A percentile compares a stretch with the other conserved stretches of the same genome.
Evolutionary conservation across 1,284 basidiomycete genomes (phyloP).

Genomic region (Hortiboletus rubellus): DNA sequence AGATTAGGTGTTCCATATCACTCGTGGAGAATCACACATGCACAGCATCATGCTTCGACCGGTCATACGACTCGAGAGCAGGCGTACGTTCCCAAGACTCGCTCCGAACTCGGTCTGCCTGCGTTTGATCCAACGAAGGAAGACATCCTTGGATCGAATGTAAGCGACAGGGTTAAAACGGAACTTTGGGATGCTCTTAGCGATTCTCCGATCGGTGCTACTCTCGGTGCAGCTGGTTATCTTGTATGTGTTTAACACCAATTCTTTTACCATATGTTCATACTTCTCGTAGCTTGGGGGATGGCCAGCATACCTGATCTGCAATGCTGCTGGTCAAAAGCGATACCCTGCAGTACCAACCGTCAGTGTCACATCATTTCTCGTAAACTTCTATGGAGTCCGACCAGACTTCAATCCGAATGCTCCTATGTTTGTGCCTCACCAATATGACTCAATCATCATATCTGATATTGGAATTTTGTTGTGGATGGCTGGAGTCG

Average conservation of each 20-base stretch:
- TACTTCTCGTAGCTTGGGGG: slow-evolving; percentile 60
- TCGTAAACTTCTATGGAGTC: not conserved
- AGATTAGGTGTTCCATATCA: slow-evolving; percentile 96
- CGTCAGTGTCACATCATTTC: slow-evolving; percentile 51
- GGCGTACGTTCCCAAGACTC: slow-evolving; percentile 93
- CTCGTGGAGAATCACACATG: slow-evolving; percentile 97
- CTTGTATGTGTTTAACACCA: slow-evolving; percentile 48
- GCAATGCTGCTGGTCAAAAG: slow-evolving; percentile 87
- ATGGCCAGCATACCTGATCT: slow-evolving; percentile 86
- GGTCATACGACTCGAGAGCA: slow-evolving; percentile 95
- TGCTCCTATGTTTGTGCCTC: slow-evolving; percentile 83
- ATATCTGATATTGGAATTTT: slow-evolving; percentile 85
- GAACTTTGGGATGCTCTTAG: slow-evolving; percentile 88
- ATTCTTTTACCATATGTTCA: not conserved
- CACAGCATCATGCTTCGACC: slow-evolving; percentile 95
- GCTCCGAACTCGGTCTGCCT: slow-evolving; percentile 69
- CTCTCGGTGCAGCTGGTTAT: slow-evolving; percentile 67
- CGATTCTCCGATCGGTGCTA: slow-evolving; percentile 87
- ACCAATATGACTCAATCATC: slow-evolving; percentile 80
- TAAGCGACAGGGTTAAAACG: slow-evolving; percentile 70
- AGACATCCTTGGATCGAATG: slow-evolving; percentile 66
- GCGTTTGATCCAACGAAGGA: slow-evolving; percentile 65
- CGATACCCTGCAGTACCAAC: slow-evolving; percentile 83
- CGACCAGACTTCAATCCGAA: slow-evolving; percentile 76
- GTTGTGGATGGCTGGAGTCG: slow-evolving; percentile 66